Evolutionary conservation across 1,139 yeast species (phyloP).

Genomic region (Geotrichum siamense): DNA sequence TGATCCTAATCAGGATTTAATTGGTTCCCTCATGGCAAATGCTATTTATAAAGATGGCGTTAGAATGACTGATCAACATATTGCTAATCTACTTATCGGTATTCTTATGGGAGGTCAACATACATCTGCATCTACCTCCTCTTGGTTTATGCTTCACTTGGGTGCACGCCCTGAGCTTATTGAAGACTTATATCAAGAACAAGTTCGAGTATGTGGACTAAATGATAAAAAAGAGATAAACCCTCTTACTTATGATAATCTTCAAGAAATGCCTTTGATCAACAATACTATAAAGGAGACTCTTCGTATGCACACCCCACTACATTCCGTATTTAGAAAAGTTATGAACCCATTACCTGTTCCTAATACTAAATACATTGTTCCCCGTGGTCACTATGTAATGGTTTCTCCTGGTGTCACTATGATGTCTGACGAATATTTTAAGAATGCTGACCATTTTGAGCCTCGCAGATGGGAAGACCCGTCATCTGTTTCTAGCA

Average conservation of each 20-base stretch:
- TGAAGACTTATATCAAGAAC: conserved; percentile 71
- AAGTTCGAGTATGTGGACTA: conserved; percentile 53
- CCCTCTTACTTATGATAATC: conserved; percentile 63
- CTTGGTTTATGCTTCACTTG: conserved; percentile 88
- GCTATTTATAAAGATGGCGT: conserved; percentile 90
- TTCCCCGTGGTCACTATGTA: conserved; percentile 85
- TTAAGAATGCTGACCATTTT: conserved; percentile 60
- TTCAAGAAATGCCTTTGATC: conserved; percentile 72
- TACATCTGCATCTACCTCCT: conserved; percentile 92
- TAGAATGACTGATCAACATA: conserved; percentile 89
- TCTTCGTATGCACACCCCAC: conserved; percentile 89
- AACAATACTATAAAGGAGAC: conserved; percentile 88
- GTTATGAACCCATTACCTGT: conserved; percentile 73
- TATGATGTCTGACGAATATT: conserved; percentile 65
- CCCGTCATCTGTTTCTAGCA: conserved; percentile 37
- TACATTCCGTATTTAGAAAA: conserved; percentile 91
- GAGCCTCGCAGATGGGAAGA: conserved; percentile 83
- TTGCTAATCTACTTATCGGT: conserved; percentile 90
- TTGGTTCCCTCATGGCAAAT: conserved; percentile 75
- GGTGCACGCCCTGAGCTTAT: conserved; percentile 82
- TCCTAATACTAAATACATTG: conserved; percentile 71
- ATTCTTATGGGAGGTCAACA: conserved; percentile 99
- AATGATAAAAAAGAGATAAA: conserved; percentile 38
- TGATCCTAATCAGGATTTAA: conserved; percentile 77
- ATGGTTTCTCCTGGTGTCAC: conserved; percentile 92